Conservation (phyloP, 1,284 basidiomycete genomes). For the Melampsora occidentalis region DNA sequence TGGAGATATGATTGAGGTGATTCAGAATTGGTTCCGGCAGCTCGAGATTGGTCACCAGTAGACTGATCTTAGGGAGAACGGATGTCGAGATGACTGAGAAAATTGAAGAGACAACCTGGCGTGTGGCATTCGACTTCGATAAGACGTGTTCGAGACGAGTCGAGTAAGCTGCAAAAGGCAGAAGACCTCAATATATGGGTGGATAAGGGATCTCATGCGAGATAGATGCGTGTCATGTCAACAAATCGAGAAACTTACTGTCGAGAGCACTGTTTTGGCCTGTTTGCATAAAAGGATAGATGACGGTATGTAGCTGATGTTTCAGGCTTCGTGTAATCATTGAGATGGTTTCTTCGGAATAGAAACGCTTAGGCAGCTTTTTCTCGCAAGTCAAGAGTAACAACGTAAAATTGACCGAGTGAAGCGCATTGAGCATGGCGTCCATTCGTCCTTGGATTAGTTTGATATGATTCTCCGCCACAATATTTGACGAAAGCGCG, state of each 20-base stretch:
- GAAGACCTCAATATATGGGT: conserved; percentile 11
- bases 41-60: conserved; percentile 22
- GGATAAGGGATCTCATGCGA: not conserved
- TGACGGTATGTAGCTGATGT: conserved; percentile 70
- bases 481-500: too few species aligned
- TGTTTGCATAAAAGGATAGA: conserved; percentile 80
- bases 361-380: conserved; percentile 60
- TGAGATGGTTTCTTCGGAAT: conserved; percentile 81
- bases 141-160: conserved; percentile 18
- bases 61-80: conserved; percentile 34
- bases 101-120: conserved; percentile 19
- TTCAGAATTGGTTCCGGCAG: conserved; percentile 30
- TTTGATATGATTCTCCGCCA: conserved; percentile 11
- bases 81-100: conserved; percentile 35
- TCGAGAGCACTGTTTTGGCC: conserved; percentile 28
- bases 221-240: not conserved
- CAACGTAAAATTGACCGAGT: conserved; percentile 29
- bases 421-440: conserved; percentile 16
- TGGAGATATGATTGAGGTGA: conserved; percentile 18
- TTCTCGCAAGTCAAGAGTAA: conserved; percentile 19
- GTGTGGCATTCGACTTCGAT: conserved; percentile 16
- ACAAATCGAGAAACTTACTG: conserved; percentile 9
- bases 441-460: conserved; percentile 27
- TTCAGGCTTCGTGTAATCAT: conserved; percentile 70
- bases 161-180: conserved; percentile 23